Evolutionary conservation across 208 protist species (phyloP), one percentile per base, ranked within the genome.

Genomic region (Strigomonas culicis): DNA sequence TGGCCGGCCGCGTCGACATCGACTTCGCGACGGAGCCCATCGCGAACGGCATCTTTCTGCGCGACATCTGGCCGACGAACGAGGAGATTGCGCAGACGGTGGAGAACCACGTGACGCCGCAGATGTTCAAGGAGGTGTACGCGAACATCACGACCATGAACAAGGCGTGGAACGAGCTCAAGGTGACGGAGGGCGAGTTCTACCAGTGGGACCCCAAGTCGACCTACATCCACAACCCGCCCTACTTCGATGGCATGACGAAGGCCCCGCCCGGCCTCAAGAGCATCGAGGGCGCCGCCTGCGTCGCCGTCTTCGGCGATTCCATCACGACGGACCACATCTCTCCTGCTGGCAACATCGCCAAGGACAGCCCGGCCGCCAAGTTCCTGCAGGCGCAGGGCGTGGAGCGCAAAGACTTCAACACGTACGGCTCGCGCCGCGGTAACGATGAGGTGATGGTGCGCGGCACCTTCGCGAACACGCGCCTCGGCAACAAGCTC

Each of bases 321-420:
- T 93, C 78, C 65, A 98, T 98, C 70, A 98, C 97, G 41, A 98
- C 96, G 10, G 97, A 99, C 70, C 94, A 98, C 76, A 99, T 99
- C 75, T 97, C 93, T 47, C 96, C 96, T 2, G 93, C 94, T 13
- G 97, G 97, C 62, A 98, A 91, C 74, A 98, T 99, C 69, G 95
- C 93, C 50, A 89, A 90, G 60, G 95, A 94, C 72, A 98, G 93
- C 32, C 81, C 94, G 24, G 97, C 96, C 41, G 95, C 93, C 11
- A 84, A 93, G 72, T 98, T 86, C 71, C 70, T 98, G 1, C 68
- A 68, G 61, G 66, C 74, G 36, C 66, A 63, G 34, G 88, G 93
- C 24, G 92, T 99, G 24, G 84, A 88, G 55, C 86, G 86, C 30
- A 90, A 82, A 50, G 95, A 99, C 63, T 99, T 98, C 83, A 98